A percentile compares a stretch with the other conserved stretches of the same genome.
Conservation (phyloP, 192 early-diverging fungal genomes). For the Coemansia javaensis region DNA sequence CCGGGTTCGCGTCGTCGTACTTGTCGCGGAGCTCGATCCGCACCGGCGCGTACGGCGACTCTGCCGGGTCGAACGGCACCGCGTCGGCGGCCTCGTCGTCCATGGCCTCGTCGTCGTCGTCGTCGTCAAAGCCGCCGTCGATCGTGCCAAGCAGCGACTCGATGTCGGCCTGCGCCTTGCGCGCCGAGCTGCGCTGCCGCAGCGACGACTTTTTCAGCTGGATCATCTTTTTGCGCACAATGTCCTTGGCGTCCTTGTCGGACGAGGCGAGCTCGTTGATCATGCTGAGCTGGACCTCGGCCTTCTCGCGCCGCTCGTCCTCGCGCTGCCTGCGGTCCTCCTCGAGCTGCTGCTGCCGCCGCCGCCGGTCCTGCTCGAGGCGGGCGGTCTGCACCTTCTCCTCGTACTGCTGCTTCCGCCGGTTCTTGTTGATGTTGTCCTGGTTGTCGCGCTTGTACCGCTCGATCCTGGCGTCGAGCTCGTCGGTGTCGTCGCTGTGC, state of each 20-base stretch:
- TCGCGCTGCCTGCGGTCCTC: conserved; percentile 66
- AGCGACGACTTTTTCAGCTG: conserved; percentile 46
- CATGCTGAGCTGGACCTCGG: conserved; percentile 60
- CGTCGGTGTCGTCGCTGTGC: conserved; percentile 79
- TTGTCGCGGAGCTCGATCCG: conserved; percentile 18
- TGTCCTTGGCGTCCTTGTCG: conserved; percentile 45
- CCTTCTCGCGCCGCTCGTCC: conserved; percentile 65
- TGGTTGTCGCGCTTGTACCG: conserved; percentile 74
- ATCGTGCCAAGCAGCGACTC: conserved; percentile 21
- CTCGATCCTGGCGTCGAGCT: conserved; percentile 72
- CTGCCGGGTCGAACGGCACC: conserved; percentile 33
- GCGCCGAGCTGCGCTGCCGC: conserved; percentile 16
- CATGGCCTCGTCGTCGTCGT: conserved; percentile 16
- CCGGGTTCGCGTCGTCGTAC: conserved; percentile 37
- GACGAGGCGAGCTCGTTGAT: conserved; percentile 66
- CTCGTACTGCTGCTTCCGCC: conserved; percentile 52
- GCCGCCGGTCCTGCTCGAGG: conserved; percentile 50
- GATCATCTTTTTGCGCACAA: conserved; percentile 33
- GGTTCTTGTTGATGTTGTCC: conserved; percentile 66
- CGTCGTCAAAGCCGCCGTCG: conserved; percentile 17
- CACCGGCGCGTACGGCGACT: conserved; percentile 43
- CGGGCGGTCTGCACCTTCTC: conserved; percentile 52
- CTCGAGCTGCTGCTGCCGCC: conserved; percentile 57
- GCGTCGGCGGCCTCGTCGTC: conserved; percentile 16
- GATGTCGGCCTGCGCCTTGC: conserved; percentile 27